Evolutionary conservation across 176 grass and related monocot genomes (phyloP).

Genomic region (Pontederia paniculata): DNA sequence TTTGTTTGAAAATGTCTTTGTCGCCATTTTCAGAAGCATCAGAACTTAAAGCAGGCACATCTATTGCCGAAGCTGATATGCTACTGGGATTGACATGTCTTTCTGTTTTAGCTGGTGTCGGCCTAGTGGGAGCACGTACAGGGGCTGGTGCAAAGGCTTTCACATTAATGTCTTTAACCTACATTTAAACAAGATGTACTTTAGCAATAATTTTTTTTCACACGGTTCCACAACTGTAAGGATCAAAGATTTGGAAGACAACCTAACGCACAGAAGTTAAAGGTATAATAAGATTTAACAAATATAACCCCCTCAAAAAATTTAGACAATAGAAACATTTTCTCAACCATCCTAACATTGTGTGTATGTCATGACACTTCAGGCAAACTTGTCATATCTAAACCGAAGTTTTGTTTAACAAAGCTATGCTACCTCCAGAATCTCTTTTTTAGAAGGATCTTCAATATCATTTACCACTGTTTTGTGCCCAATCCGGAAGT

Average conservation of each 20-base stretch:
- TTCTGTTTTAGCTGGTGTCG: slow-evolving; percentile 36
- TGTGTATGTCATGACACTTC: too few species aligned
- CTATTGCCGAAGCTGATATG: slow-evolving; percentile 29
- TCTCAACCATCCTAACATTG: too few species aligned
- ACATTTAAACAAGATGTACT: slow-evolving; percentile 24
- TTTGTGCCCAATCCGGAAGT: too few species aligned
- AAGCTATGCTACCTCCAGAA: too few species aligned
- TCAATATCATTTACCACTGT: too few species aligned
- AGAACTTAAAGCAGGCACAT: slow-evolving; percentile 43
- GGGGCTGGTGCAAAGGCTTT: slow-evolving; percentile 6
- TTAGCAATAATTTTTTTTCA: background rate
- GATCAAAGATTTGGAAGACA: background rate
- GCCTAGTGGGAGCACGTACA: slow-evolving; percentile 29
- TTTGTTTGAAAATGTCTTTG: slow-evolving; percentile 31
- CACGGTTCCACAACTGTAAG: background rate
- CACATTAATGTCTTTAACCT: slow-evolving; percentile 91
- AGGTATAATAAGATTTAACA: too few species aligned
- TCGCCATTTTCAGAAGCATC: slow-evolving; percentile 43
- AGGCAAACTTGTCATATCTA: too few species aligned
- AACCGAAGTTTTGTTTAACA: too few species aligned
- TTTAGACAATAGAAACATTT: too few species aligned
- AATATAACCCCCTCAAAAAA: too few species aligned
- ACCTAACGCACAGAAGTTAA: background rate
- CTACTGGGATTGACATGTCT: slow-evolving; percentile 24
- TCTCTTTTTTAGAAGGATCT: too few species aligned